Conservation (phyloP, 805 yeast species). For the Geotrichum ghanense region DNA sequence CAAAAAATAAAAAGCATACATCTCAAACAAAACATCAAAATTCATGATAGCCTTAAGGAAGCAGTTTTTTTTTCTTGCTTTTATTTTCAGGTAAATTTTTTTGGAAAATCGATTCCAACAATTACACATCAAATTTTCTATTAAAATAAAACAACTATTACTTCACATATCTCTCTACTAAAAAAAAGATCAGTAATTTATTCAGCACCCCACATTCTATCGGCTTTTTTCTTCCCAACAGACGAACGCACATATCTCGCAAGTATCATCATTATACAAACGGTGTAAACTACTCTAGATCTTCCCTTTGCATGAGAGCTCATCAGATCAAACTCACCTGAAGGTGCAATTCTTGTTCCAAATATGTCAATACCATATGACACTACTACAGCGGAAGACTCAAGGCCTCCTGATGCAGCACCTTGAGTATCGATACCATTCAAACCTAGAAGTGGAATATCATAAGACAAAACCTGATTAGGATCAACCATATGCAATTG, state of each 20-base stretch:
- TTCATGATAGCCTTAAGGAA: no score
- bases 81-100: no score
- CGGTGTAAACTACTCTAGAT: slow-evolving; percentile 47
- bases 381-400: slow-evolving; percentile 61
- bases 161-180: no score
- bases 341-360: slow-evolving; percentile 69
- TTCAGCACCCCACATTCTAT: slow-evolving; percentile 10
- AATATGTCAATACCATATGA: slow-evolving; percentile 61
- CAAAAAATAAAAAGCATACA: no score
- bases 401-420: slow-evolving; percentile 63
- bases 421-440: slow-evolving; percentile 34
- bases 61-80: no score
- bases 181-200: no score
- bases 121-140: no score
- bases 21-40: no score
- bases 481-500: slow-evolving; percentile 54
- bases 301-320: slow-evolving; percentile 42
- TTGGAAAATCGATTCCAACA: no score
- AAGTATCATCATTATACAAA: slow-evolving; percentile 32
- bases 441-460: slow-evolving; percentile 30
- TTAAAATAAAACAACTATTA: no score
- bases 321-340: slow-evolving; percentile 71
- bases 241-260: slow-evolving; percentile 12
- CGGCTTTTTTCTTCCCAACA: slow-evolving; percentile 9
- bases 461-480: slow-evolving; percentile 39